A percentile compares a stretch with the other conserved stretches of the same genome.
Evolutionary conservation across 805 yeast genomes (phyloP).

Genomic region (Tetrapisispora nanseiensis): DNA sequence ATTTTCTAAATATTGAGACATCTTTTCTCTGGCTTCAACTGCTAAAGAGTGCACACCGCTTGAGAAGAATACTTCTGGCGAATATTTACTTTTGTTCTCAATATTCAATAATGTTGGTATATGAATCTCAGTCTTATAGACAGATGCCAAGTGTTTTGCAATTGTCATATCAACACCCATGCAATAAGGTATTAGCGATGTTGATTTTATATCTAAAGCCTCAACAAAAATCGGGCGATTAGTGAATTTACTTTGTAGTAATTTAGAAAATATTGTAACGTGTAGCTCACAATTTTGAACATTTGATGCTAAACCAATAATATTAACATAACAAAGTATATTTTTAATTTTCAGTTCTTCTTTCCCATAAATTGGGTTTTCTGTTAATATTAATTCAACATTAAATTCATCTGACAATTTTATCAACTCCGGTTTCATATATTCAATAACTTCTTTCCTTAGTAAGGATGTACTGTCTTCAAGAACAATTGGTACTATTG

Average conservation of each 20-base stretch:
- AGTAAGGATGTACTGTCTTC: neutral
- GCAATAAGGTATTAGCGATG: conserved; percentile 16
- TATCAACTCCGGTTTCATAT: conserved; percentile 4
- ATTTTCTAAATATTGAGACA: conserved; percentile 8
- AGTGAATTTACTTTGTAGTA: conserved; percentile 4
- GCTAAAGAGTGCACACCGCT: conserved; percentile 14
- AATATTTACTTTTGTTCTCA: neutral
- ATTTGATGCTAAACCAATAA: conserved; percentile 15
- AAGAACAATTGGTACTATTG: conserved; percentile 1
- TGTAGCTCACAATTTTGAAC: conserved; percentile 13
- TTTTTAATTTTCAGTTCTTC: neutral
- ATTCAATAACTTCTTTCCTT: neutral
- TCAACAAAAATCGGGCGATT: conserved; percentile 10
- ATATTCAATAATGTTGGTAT: conserved; percentile 10
- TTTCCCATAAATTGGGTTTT: conserved; percentile 4
- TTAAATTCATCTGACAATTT: conserved; percentile 10
- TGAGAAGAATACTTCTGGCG: conserved; percentile 15
- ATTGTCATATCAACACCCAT: conserved; percentile 18
- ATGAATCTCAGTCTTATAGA: conserved; percentile 14
- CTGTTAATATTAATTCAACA: conserved; percentile 13
- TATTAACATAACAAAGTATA: conserved; percentile 2
- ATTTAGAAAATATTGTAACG: conserved; percentile 10
- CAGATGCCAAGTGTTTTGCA: conserved; percentile 10
- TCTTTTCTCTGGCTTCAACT: conserved; percentile 12
- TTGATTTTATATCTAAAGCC: conserved; percentile 14